phyloP scores from a whole-genome alignment of 768 basidiomycete genomes.

The Gyrodon lividus region DNA sequence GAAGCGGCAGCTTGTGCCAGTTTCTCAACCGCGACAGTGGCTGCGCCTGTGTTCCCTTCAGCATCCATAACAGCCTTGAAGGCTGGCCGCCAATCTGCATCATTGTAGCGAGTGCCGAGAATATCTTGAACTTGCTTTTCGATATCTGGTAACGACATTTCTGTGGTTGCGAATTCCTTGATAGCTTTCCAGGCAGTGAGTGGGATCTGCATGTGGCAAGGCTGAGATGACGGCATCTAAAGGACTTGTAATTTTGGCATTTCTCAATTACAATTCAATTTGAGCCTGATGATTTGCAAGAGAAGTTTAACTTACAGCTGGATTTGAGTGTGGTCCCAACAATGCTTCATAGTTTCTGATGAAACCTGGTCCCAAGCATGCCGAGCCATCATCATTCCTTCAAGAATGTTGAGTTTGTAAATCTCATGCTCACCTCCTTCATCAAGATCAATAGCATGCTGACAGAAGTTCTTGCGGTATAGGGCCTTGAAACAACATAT shows the following conservation, averaged over 20 bases:
- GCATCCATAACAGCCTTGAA: too few species aligned
- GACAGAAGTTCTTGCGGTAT: slow-evolving; percentile 28
- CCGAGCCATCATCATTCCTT: slow-evolving; percentile 34
- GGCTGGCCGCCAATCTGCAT: neutral
- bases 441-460: slow-evolving; percentile 10
- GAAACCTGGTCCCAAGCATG: too few species aligned
- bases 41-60: neutral
- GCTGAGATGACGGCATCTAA: slow-evolving; percentile 10
- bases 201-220: neutral
- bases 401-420: slow-evolving; percentile 30
- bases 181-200: slow-evolving; percentile 1
- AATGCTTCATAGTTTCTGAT: too few species aligned
- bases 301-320: too few species aligned
- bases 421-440: slow-evolving; percentile 29
- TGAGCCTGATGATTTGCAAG: slow-evolving; percentile 24
- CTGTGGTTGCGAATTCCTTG: slow-evolving; percentile 11
- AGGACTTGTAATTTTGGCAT: neutral
- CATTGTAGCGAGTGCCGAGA: slow-evolving; percentile 7
- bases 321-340: too few species aligned
- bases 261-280: slow-evolving; percentile 17
- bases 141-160: slow-evolving; percentile 13
- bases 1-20: neutral
- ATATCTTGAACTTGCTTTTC: slow-evolving; percentile 4
- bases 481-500: slow-evolving; percentile 35
- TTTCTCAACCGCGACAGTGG: neutral